Base-by-base conservation (phyloP, 176 grass and related monocot genomes). In the Aegilops speltoides region DNA sequence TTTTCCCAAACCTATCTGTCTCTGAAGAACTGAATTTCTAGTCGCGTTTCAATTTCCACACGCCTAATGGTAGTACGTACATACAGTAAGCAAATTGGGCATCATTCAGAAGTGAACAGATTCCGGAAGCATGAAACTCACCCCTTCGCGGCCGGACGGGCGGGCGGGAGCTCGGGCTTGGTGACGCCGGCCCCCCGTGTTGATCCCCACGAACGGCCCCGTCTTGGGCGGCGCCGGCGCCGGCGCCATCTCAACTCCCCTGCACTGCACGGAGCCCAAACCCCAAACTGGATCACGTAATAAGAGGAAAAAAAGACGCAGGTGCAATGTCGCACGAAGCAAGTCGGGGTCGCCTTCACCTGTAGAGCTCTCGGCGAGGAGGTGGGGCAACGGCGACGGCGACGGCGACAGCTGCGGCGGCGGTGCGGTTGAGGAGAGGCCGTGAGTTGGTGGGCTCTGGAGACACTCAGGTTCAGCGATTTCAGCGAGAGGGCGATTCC, bases 101-200 rank as follows among this genome's bases (percentile, higher is more conserved):
- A 64, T 7, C n/a, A 71, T 38, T 38, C 9, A 10, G 34, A 72
- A 24, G 33, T 13, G 22, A 38, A 6, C 68, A 10, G 13, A n/a
- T 71, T 23, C 10, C 7, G 43, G 43, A 48, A 46, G 70, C n/a
- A 25, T n/a, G n/a, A 46, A 8, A 25, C 70, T 15, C 70, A 76
- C 25, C 73, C 43, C 73, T 76, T 20, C 29, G 73, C 43, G 15
- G 45, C 28, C 25, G 45, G 73, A 76, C 43, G 45, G 73, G 73
- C 73, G 73, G 73, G 25, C 43, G 73, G 73, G 13, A 54, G 25
- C 43, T 76, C 45, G 45, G 24, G 43, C 73, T 52, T 76, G 73
- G 73, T 76, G 25, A 76, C 25, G 73, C 48, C 73, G 25, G 73
- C 1, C 73, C 71, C 70, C 73, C 43, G 20, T 76, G 73, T 76